Evolutionary conservation across 352 stramenopile genomes (phyloP).

Genomic region (Phytophthora parvispora): DNA sequence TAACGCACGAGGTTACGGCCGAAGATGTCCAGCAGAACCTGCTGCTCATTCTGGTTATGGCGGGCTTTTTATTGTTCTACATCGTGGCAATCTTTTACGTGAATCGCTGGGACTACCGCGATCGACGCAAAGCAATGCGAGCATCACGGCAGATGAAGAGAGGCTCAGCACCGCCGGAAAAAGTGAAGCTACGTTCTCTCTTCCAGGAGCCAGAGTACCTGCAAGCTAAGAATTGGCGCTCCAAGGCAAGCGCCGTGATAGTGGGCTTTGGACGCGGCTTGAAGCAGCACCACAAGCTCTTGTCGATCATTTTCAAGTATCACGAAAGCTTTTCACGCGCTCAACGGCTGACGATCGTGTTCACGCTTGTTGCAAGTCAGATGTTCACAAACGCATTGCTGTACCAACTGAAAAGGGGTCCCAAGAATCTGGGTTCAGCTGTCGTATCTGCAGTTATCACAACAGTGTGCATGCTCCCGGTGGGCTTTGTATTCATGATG

Average conservation of each 20-base stretch:
- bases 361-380: conserved; percentile 75
- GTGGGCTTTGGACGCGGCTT: conserved; percentile 57
- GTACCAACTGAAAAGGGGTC: conserved; percentile 58
- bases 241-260: conserved; percentile 51
- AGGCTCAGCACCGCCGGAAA: conserved; percentile 40
- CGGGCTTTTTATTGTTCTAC: conserved; percentile 63
- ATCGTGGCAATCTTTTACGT: conserved; percentile 65
- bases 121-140: conserved; percentile 51
- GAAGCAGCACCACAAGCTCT: conserved; percentile 75
- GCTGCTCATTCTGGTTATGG: conserved; percentile 60
- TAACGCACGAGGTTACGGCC: conserved; percentile 62
- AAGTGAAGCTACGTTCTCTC: conserved; percentile 64
- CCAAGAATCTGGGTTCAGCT: conserved; percentile 56
- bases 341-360: conserved; percentile 75
- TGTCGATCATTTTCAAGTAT: conserved; percentile 81
- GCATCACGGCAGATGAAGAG: conserved; percentile 41
- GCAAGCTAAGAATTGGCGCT: conserved; percentile 50
- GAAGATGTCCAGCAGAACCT: conserved; percentile 73
- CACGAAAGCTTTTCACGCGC: conserved; percentile 74
- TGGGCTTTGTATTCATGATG: conserved; percentile 70
- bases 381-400: conserved; percentile 81
- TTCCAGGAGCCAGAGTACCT: conserved; percentile 77
- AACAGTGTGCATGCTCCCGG: conserved; percentile 70
- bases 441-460: conserved; percentile 70
- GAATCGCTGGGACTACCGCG: conserved; percentile 65